phyloP scores from a whole-genome alignment of 208 protist genomes.

The Acanthamoeba lenticulata region DNA sequence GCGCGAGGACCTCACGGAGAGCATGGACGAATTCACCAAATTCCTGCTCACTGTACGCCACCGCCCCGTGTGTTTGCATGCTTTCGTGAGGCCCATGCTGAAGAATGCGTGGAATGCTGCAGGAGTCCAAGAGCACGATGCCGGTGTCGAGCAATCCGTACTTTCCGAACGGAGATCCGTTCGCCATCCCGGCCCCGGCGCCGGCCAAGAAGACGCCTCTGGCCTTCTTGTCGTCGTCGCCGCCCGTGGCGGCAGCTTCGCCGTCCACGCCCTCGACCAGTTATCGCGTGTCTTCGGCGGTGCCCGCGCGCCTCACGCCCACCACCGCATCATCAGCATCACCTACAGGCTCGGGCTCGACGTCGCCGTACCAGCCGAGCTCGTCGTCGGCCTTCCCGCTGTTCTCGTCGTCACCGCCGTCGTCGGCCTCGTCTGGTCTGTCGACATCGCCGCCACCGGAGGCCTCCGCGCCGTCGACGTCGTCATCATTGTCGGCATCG shows the following conservation, averaged over 20 bases:
- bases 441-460: neutral
- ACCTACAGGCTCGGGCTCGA: neutral
- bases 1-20: slow-evolving; percentile 19
- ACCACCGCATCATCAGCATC: neutral
- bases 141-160: slow-evolving; percentile 16
- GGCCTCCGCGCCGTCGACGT: neutral
- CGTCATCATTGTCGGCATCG: neutral
- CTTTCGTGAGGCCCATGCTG: no score
- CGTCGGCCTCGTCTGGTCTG: neutral
- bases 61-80: no score
- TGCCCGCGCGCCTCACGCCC: neutral
- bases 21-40: slow-evolving; percentile 43
- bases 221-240: neutral
- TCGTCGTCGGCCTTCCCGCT: neutral
- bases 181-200: neutral
- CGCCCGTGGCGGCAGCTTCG: neutral
- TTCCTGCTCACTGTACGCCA: neutral
- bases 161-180: slow-evolving; percentile 28
- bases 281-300: neutral
- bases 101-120: no score
- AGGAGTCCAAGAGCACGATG: neutral
- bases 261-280: neutral
- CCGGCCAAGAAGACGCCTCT: slow-evolving; percentile 3
- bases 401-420: neutral
- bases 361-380: no score